Percentiles rank a stretch among this genome's conserved stretches.
Evolutionary conservation across 2,329 filamentous ascomycete species (phyloP).

Genomic region (Phialophora verrucosa): DNA sequence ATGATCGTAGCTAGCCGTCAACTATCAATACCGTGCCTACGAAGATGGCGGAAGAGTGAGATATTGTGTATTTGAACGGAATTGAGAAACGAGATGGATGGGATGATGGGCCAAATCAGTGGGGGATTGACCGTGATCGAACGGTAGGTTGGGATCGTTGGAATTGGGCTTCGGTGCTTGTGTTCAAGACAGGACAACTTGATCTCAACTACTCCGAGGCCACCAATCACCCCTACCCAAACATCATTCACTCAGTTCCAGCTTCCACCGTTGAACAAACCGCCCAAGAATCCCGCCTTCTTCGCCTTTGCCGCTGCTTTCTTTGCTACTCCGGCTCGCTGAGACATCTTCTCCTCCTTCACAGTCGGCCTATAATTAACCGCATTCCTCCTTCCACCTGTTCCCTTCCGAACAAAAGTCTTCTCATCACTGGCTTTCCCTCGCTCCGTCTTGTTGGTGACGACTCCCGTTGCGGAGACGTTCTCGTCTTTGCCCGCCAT

Average conservation of each 20-base stretch:
- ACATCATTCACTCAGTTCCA: slow-evolving; percentile 30
- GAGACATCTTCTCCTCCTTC: slow-evolving; percentile 39
- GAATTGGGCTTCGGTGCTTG: not conserved
- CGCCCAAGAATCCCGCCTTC: slow-evolving; percentile 36
- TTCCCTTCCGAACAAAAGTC: slow-evolving; percentile 38
- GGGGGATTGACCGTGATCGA: too few species aligned
- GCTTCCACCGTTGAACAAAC: slow-evolving; percentile 33
- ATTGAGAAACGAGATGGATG: too few species aligned
- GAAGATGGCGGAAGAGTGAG: too few species aligned
- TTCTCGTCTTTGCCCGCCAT: slow-evolving; percentile 33
- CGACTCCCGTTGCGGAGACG: slow-evolving; percentile 39
- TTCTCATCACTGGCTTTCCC: slow-evolving; percentile 37
- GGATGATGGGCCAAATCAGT: too few species aligned
- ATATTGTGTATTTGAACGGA: too few species aligned
- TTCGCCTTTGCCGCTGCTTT: slow-evolving; percentile 33
- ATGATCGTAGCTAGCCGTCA: too few species aligned
- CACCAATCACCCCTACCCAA: not conserved
- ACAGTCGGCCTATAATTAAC: slow-evolving; percentile 39
- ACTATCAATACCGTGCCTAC: too few species aligned
- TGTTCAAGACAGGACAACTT: not conserved
- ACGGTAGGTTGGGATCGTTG: not conserved
- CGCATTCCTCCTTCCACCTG: slow-evolving; percentile 36
- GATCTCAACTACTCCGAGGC: not conserved
- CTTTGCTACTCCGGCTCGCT: slow-evolving; percentile 36
- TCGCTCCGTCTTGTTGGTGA: slow-evolving; percentile 37